Base-by-base conservation (phyloP, 305 asterid species). In the Euphrasia arctica region DNA sequence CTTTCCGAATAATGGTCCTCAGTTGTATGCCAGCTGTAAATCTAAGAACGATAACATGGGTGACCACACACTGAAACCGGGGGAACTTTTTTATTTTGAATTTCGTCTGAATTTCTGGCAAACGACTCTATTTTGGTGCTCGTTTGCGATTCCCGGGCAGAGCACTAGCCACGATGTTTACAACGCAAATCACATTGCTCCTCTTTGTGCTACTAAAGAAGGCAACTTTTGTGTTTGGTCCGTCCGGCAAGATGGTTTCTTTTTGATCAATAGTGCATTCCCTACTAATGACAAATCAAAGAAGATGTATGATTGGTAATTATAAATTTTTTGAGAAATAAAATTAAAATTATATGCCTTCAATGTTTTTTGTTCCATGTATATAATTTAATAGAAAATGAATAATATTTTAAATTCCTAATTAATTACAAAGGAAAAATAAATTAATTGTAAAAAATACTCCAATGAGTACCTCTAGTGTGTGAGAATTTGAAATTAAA, bases 161-260 rank as follows among this genome's bases (percentile, higher is more conserved):
- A 18, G 9, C 1, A 7, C 28, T 22, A 18, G 3, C 1, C 11
- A 18, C 12, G 58, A 52, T 52, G 58, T 52, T 52, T 52, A 7
- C 58, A 52, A 52, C 12, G 15, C 1, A 52, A 1, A 18, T 52
- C 9, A 18, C 22, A 18, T 18, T 18, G 22, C 22, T 18, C 22
- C 22, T 18, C 22, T 18, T 18, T 18, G 22, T 18, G 22, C 22
- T 18, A 18, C 22, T 18, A 18, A 18, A 18, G 22, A 18, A 18
- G 22, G 22, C 28, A 50, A 51, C 31, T 9, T 18, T 7, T 52
- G 58, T 5, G 58, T 52, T 52, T 52, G 58, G 58, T 52, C 58
- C 28, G 58, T 52, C 32, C 9, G 5, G n/a, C 13, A 52, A 18
- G 58, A 52, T 52, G 58, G 58, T 5, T 14, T 52, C 31, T 52